A percentile compares a stretch with the other conserved stretches of the same genome.
phyloP scores from a whole-genome alignment of 441 rosid species.

The Breynia disticha region DNA sequence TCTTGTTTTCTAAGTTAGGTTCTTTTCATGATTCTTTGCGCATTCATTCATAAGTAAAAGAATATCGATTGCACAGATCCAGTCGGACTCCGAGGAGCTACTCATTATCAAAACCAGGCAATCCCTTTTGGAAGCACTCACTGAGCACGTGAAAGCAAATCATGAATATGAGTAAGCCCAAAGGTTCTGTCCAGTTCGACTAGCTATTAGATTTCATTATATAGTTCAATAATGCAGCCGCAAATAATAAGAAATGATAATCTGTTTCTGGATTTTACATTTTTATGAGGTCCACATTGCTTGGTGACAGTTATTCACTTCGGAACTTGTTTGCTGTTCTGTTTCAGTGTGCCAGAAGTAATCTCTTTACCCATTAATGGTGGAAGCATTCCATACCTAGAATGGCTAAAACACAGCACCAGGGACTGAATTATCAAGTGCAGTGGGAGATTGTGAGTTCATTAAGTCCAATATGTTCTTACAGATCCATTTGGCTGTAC shows the following conservation, averaged over 20 bases:
- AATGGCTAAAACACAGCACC: conserved; percentile 80
- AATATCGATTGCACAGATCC: conserved; percentile 37
- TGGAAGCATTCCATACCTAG: conserved; percentile 61
- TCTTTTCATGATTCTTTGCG: conserved; percentile 1
- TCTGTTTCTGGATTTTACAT: too few relatives aligned
- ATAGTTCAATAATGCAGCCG: neutral
- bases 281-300: too few relatives aligned
- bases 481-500: neutral
- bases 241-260: neutral
- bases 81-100: conserved; percentile 74
- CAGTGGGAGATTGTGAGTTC: neutral
- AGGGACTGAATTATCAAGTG: conserved; percentile 37
- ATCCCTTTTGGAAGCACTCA: conserved; percentile 68
- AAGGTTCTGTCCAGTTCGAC: neutral
- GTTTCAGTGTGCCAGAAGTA: conserved; percentile 83
- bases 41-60: neutral
- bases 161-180: conserved; percentile 81
- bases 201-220: neutral
- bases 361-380: conserved; percentile 75
- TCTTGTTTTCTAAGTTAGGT: too few relatives aligned
- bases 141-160: conserved; percentile 79
- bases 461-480: neutral
- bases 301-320: too few relatives aligned
- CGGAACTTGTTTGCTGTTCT: neutral
- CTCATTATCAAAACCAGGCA: conserved; percentile 91